Evolutionary conservation across 192 early-diverging fungal species (phyloP), one percentile per base, ranked within the genome.

Genomic region (Backusella mclennaniae): DNA sequence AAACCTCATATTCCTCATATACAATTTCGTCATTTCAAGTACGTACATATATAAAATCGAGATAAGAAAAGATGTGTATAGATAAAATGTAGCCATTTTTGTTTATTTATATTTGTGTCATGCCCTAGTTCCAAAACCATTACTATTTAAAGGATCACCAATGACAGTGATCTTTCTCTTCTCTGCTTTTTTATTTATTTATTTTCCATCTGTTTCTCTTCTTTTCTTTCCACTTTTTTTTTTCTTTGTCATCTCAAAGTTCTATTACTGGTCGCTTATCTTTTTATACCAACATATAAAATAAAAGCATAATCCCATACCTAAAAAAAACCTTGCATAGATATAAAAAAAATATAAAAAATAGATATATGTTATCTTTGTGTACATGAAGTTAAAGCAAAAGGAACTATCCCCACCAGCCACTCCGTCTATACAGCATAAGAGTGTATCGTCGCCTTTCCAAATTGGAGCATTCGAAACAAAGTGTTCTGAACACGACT

Each of bases 361-460:
- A 63, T 29, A 63, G 2, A 63, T 63, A 63, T 29, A 63, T 63
- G 56, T 23, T 26, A 11, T 63, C 3, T 63, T 23, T 26, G 3
- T 14, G 26, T 26, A 69, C n/a, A 38, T 41, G 38, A 23, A 39
- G 4, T 12, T 21, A 9, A 67, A 63, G 66, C 38, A 73, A 67
- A 73, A 81, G 38, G 80, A 81, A 49, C 33, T 81, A 21, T 81
- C 80, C 33, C 80, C 80, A 68, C 80, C 80, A 73, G 76, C 76
- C 23, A 81, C 80, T 53, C 80, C 80, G 63, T 73, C 80, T 49
- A 68, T 31, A 71, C 67, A 33, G 67, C 76, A 15, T 31, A 73
- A 29, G 67, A 81, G 66, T 46, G 70, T 46, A 63, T 39, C 38
- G 4, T 44, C 63, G 70, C 72, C 44, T 66, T 44, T 35, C 71